Evolutionary conservation across 2,329 filamentous ascomycete genomes (phyloP), one percentile per base, ranked within the genome.

Genomic region (Aspergillus latus): DNA sequence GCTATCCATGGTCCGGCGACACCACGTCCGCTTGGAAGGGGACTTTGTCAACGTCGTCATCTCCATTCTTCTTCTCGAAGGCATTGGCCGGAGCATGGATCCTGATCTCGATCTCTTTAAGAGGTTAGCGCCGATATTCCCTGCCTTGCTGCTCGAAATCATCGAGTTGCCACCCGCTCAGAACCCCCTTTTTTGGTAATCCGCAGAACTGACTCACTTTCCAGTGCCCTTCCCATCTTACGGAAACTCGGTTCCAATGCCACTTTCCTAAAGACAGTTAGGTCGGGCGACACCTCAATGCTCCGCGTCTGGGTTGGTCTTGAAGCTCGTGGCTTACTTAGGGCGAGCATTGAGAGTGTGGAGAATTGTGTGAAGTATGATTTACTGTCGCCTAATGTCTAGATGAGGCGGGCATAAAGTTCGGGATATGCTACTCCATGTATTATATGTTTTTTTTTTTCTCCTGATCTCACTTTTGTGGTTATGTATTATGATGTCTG

Each of bases 41-140:
- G 94, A 99, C 72, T 99, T 97, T 70, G 92, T 99, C 70, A 99
- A 99, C 69, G 94, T 99, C 4, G 93, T 99, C 30, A 88, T 99
- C 57, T 96, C 91, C 58, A 97, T 97, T 52, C 78, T 99, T 34
- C 81, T 99, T 2, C 81, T 99, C 1, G 94, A 99, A 72, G 94
- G 94, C 5, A 99, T 97, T 67, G 94, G 94, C 0, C 84, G 94
- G 59, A 90, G 82, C 57, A 76, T 99, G 13, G 88, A 97, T 71
- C 93, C 94, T 0, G 81, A 93, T 52, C 79, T 97, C 46, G 94
- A 99, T 74, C 79, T 99, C 10, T 88, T 99, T 62, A 86, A 86
- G 68, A 86, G 84, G 84, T 86, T 68, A 71, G 79, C 73, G 26
- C 28, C 30, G 13, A 52, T 32, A 28, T n/a, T 52, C 43, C 50